Evolutionary conservation across 352 stramenopile species (phyloP), one percentile per base, ranked within the genome.

Genomic region (Achlya hypogyna): DNA sequence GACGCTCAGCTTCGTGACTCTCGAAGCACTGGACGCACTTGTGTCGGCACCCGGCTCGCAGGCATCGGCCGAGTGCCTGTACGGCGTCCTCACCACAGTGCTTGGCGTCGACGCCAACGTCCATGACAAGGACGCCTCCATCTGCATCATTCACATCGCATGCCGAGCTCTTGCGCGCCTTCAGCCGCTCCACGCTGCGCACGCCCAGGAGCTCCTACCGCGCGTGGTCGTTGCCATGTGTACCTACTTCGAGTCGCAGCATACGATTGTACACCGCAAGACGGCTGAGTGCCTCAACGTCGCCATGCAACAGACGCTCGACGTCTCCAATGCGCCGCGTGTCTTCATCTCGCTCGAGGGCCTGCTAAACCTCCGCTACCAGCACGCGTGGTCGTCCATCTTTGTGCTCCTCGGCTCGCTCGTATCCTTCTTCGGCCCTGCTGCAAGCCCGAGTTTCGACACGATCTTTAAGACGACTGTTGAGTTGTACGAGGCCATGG

Each of bases 281-380:
- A 72, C 77, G 52, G 65, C 77, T 32, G 78, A 85, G 53, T 89
- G 79, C 22, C 64, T 95, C 63, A 62, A 89, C 67, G 62, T 81
- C 56, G 71, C 91, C 28, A 69, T 95, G 10, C 53, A 62, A 49
- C 31, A 3, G 25, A 47, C 28, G 18, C 34, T 62, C 31, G 16
- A 47, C 35, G 20, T 49, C 6, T 72, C 72, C 20, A 78, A 78
- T 47, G 84, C 82, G 34, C 78, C 88, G 62, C 84, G 86, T 40
- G 75, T 93, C 35, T 69, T 94, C 28, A 76, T 81, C 23, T 94
- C 86, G 45, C 72, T 94, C 25, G 74, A 91, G 70, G 89, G 81
- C 65, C 75, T 95, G 8, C 84, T 91, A 51, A 91, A 82, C 54
- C 74, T 95, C 60, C 84, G 84, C 42, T 95, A 91, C 74, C 86